These are phyloP conservation scores for Metschnikowia hibisci DNA, from an alignment of 805 yeast genomes.

Conservation along the genomic window DNA sequence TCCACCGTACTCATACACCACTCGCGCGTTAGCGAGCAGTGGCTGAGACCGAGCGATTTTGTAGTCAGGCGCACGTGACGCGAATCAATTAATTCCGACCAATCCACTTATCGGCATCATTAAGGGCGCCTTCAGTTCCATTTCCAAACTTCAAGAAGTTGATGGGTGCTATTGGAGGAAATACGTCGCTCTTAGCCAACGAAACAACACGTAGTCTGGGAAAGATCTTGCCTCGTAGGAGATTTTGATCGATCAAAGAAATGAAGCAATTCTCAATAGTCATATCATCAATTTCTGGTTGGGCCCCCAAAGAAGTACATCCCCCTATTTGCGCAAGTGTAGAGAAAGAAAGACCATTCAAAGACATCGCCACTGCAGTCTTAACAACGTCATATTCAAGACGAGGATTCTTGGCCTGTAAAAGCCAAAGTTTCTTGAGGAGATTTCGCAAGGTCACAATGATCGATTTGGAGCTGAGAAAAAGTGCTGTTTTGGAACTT, in stretches of 20 bases:
- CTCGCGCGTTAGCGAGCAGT: background rate
- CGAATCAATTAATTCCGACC: constrained; percentile 1
- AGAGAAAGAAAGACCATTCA: constrained; percentile 11
- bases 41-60: background rate
- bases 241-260: constrained; percentile 49
- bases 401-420: constrained; percentile 22
- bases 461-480: constrained; percentile 44
- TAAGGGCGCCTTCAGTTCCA: constrained; percentile 13
- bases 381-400: constrained; percentile 28
- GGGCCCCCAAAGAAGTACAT: background rate
- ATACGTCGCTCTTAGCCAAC: constrained; percentile 41
- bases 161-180: constrained; percentile 29
- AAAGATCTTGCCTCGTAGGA: constrained; percentile 50
- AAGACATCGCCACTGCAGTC: constrained; percentile 19
- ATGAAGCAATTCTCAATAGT: constrained; percentile 49
- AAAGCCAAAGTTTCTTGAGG: constrained; percentile 31
- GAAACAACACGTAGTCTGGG: constrained; percentile 39
- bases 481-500: constrained; percentile 33
- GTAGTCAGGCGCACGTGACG: constrained; percentile 1
- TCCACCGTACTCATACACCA: no score
- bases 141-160: constrained; percentile 20
- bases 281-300: constrained; percentile 28
- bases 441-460: constrained; percentile 46
- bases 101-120: constrained; percentile 17
- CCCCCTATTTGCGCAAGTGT: constrained; percentile 7